Conservation (phyloP, 2,329 filamentous ascomycete species). For the Colletotrichum tropicicola region DNA sequence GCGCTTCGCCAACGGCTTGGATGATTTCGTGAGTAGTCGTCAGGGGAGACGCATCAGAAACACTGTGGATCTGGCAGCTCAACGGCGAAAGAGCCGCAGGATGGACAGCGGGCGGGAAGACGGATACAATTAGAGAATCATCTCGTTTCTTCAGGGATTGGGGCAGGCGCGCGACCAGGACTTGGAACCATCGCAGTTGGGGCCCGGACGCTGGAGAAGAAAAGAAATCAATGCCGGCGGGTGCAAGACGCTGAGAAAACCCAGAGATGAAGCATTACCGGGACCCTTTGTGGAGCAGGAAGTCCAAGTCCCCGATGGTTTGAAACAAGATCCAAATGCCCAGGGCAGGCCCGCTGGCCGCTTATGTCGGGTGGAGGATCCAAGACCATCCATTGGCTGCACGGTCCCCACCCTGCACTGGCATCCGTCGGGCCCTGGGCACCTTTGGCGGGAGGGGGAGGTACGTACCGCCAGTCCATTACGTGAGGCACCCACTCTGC, state of each 20-base stretch:
- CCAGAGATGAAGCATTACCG: constrained; percentile 15
- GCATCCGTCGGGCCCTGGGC: not conserved
- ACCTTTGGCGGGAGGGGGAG: not conserved
- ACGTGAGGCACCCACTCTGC: not conserved
- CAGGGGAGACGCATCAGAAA: not conserved
- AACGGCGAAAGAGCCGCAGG: too few species aligned
- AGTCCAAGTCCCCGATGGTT: constrained; percentile 12
- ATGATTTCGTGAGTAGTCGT: not conserved
- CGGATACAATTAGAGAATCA: not conserved
- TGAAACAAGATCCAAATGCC: constrained; percentile 24
- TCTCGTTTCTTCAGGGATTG: not conserved
- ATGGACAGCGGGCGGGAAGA: not conserved
- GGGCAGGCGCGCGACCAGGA: not conserved
- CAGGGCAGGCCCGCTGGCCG: not conserved
- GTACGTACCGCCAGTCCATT: not conserved
- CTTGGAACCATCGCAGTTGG: not conserved
- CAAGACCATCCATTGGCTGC: not conserved
- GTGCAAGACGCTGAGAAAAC: not conserved
- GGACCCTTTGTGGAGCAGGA: constrained; percentile 18
- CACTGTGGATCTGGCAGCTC: not conserved
- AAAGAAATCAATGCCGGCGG: not conserved
- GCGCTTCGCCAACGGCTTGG: not conserved
- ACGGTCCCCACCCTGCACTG: not conserved
- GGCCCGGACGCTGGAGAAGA: constrained; percentile 7
- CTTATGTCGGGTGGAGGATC: not conserved